Conservation (phyloP, 2,329 filamentous ascomycete species). For the Sclerotinia nivalis region DNA sequence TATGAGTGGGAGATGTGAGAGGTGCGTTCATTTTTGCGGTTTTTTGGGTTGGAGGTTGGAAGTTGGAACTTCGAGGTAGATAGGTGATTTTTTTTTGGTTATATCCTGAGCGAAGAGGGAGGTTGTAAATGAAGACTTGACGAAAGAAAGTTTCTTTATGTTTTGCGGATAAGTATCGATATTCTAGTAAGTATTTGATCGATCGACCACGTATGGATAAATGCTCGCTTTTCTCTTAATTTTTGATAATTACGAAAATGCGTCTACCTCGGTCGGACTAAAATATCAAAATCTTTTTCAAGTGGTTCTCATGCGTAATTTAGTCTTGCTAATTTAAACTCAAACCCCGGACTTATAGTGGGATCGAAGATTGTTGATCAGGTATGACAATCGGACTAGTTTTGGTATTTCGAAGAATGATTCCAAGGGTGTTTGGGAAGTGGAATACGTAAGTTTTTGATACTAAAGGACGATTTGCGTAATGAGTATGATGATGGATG, state of each 20-base stretch:
- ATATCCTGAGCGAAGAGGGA: background rate
- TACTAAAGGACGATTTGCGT: background rate
- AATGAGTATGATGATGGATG: background rate
- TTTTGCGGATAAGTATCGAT: background rate
- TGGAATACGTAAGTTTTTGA: background rate
- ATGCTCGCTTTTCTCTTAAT: background rate
- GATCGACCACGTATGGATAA: background rate
- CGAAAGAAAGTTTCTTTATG: background rate
- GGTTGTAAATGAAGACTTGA: background rate
- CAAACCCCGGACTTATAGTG: conserved; percentile 14
- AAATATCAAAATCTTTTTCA: background rate
- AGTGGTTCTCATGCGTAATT: conserved; percentile 5
- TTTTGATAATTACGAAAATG: background rate
- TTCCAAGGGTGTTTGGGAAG: background rate
- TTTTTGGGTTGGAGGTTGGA: background rate
- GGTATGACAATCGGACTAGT: background rate
- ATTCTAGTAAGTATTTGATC: background rate
- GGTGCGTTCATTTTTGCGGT: conserved; percentile 22
- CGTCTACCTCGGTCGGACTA: conserved; percentile 13
- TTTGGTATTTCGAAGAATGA: background rate
- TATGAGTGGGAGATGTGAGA: conserved; percentile 27
- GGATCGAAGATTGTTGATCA: background rate
- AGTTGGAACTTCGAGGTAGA: background rate
- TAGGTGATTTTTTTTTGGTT: background rate
- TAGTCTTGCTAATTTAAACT: conserved; percentile 3